Evolutionary conservation across 805 yeast species (phyloP), one percentile per base, ranked within the genome.

Genomic region (Zygoascus biomembranicola): DNA sequence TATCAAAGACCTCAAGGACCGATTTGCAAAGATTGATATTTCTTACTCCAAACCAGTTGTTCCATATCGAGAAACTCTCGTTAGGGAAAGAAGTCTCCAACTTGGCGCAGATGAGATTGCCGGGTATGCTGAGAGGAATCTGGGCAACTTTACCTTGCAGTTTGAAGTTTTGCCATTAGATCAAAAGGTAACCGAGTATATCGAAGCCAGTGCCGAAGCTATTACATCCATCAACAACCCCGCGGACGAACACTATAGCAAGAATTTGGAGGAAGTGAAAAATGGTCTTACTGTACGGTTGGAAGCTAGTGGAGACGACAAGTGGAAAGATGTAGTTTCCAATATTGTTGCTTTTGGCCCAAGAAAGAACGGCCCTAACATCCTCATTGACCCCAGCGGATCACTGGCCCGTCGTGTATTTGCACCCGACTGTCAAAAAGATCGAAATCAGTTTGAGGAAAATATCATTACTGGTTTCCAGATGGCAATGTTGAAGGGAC

Each of bases 11-110:
- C 72, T 94, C 63, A 81, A 79, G 52, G 96, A 88, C 62, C 75
- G 98, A 60, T 94, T 90, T 76, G 97, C 98, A 0, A 90, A 90
- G 11, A 80, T 90, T 60, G 97, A 89, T 50, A 82, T 94, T 10
- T 80, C 85, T 2, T 80, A 84, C 32, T 92, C 96, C 28, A 87
- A 88, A 62, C 98, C 99, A 0, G 92, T 87, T 20, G 95, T 94
- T 59, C 98, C 99, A 10, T 94, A 85, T 66, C 73, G 96, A 57
- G 99, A 94, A 67, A 87, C 97, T 0, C 81, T 88, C 48, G 69
- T 79, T 14, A 69, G 69, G 2, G 71, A 73, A 5, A 68, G 77
- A 10, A 83, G 78, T 13, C 82, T 75, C 57, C 52, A 37, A 9
- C 50, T 60, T 5, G 55, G 53, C 1, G 57, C 55, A 9, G 65